Evolutionary conservation across 164 flowering plant species (phyloP), one percentile per base, ranked within the genome.

Genomic region (Berberis thunbergii): DNA sequence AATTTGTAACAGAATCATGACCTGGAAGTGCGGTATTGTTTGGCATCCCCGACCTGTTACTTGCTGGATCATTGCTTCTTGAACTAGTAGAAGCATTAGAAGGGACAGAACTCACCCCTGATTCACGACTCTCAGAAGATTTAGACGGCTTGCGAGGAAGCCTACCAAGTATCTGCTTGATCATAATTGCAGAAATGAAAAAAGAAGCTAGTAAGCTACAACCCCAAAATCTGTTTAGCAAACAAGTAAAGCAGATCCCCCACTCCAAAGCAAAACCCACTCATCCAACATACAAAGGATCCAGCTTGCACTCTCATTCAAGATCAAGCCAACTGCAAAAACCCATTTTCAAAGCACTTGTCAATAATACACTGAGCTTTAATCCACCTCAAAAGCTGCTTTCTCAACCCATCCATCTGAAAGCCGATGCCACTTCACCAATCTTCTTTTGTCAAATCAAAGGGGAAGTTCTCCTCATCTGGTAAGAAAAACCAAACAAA

Each of bases 121-220:
- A 67, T 3, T 79, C 77, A 8, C 70, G 74, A 64, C 66, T 74
- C 46, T 74, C 80, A 45, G 69, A 64, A 6, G 86, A 79, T 65
- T 79, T 86, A 0, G 84, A 84, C 3, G 82, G 77, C 77, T 79
- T 86, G 56, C 78, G 79, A 41, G 86, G 84, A 61, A 84, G 82
- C 78, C 69, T 86, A 63, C 80, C 78, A 6, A 86, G 67, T 64
- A 86, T 78, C 67, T 83, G 84, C 60, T 80, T 85, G 61, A 85
- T 73, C 89, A 83, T 83, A 59, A 55, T 54, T 70, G 64, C 39
- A 48, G 10, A 48, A 48, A 7, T 6, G 9, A 13, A 45, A 50
- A n/a, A 57, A 45, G 61, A 59, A 41, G 41, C 45, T 52, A 59
- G 43, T 26, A 62, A 62, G 48, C 50, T 48, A 48, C 7, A 26